These are phyloP conservation scores for Oryza meyeriana DNA, from an alignment of 176 grass and related monocot species.

Conservation along the genomic window DNA sequence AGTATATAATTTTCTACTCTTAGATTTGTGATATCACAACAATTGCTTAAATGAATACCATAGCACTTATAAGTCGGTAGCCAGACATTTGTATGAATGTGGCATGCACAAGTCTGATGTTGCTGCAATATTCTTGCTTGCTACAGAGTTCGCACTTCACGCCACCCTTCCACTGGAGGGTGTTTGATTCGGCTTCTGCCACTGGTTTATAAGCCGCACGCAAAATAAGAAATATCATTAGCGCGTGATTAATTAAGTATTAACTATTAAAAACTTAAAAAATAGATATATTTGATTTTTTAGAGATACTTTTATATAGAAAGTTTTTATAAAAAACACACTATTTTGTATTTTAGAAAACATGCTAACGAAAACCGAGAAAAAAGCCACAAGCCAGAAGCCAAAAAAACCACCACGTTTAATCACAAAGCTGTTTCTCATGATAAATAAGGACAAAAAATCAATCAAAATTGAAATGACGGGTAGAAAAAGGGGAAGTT, in stretches of 20 bases:
- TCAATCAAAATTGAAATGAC: background rate
- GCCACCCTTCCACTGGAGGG: background rate
- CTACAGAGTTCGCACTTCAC: background rate
- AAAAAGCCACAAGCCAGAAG: no score
- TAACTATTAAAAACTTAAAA: no score
- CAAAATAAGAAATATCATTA: no score
- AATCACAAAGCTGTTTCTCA: background rate
- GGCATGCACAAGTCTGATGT: background rate
- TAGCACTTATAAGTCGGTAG: slow-evolving; percentile 2
- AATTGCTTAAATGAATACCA: slow-evolving; percentile 23
- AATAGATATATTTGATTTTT: no score
- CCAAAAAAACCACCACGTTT: background rate
- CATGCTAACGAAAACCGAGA: no score
- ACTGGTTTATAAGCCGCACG: no score
- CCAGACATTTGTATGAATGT: background rate
- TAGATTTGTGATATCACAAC: slow-evolving; percentile 29
- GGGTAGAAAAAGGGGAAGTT: background rate
- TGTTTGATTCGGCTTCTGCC: no score
- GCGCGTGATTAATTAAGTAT: no score
- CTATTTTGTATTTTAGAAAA: no score
- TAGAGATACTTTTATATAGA: no score
- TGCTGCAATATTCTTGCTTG: background rate
- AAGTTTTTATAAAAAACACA: no score
- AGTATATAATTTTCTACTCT: slow-evolving; percentile 4
- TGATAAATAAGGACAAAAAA: background rate